phyloP scores from a whole-genome alignment of 148 eudicot species.

The Fagopyrum esculentum region DNA sequence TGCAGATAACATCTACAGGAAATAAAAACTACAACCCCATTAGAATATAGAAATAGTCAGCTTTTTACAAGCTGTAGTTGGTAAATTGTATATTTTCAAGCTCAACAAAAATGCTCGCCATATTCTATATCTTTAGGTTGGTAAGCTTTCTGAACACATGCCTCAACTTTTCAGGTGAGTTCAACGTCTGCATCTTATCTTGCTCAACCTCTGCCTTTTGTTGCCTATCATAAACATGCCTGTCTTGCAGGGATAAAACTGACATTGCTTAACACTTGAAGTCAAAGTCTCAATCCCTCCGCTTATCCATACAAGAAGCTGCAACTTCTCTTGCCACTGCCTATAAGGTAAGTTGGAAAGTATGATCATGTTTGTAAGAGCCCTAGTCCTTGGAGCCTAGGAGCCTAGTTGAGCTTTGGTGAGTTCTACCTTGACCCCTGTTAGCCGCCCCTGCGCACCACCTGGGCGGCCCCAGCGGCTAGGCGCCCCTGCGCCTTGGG shows the following conservation, averaged over 20 bases:
- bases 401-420: too few species aligned
- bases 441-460: too few species aligned
- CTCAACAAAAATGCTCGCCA: not conserved
- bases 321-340: conserved; percentile 79
- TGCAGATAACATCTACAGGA: not conserved
- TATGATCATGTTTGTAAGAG: not conserved
- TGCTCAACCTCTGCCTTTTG: not conserved
- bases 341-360: conserved; percentile 47
- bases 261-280: conserved; percentile 82
- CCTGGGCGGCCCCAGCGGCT: too few species aligned
- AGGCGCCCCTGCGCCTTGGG: too few species aligned
- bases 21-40: not conserved
- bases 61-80: not conserved
- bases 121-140: not conserved
- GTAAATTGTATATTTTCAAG: not conserved
- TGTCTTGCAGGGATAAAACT: conserved; percentile 58
- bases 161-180: conserved; percentile 91
- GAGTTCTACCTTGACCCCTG: too few species aligned
- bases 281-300: conserved; percentile 63
- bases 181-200: not conserved
- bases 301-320: conserved; percentile 76
- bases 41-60: not conserved
- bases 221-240: not conserved
- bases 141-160: conserved; percentile 72
- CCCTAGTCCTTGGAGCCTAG: too few species aligned